Evolutionary conservation across 1,284 basidiomycete species (phyloP).

Genomic region (Filobasidium uniguttulatum): DNA sequence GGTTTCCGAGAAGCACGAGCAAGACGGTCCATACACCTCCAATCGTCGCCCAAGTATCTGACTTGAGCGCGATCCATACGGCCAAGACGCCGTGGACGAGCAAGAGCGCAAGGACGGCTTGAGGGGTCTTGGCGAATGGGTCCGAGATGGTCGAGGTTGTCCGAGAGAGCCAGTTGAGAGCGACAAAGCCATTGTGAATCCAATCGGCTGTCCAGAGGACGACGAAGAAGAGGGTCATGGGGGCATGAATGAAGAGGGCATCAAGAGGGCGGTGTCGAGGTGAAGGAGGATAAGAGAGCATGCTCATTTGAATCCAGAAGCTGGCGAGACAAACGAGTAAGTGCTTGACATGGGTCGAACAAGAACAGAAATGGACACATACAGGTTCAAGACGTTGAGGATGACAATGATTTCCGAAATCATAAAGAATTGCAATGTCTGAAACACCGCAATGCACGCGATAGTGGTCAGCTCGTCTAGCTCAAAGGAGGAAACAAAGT

Average conservation of each 20-base stretch:
- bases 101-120: constrained; percentile 26
- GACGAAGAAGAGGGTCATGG: constrained; percentile 40
- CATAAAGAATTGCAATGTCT: constrained; percentile 34
- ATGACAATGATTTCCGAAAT: constrained; percentile 31
- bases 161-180: constrained; percentile 38
- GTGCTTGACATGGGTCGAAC: background rate
- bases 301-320: constrained; percentile 32
- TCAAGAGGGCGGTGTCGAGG: constrained; percentile 37
- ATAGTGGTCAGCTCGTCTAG: background rate
- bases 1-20: constrained; percentile 28
- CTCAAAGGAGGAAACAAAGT: background rate
- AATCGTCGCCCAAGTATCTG: constrained; percentile 25
- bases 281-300: constrained; percentile 29
- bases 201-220: constrained; percentile 39
- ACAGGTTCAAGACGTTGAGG: constrained; percentile 33
- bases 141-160: constrained; percentile 22
- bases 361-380: constrained; percentile 7
- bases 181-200: constrained; percentile 41
- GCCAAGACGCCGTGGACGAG: constrained; percentile 28
- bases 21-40: constrained; percentile 31
- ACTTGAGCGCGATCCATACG: constrained; percentile 25
- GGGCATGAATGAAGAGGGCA: constrained; percentile 41
- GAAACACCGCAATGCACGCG: background rate
- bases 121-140: constrained; percentile 27
- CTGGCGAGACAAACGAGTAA: constrained; percentile 15